phyloP scores from a whole-genome alignment of 805 yeast species.

The Wickerhamiella slavikovae region DNA sequence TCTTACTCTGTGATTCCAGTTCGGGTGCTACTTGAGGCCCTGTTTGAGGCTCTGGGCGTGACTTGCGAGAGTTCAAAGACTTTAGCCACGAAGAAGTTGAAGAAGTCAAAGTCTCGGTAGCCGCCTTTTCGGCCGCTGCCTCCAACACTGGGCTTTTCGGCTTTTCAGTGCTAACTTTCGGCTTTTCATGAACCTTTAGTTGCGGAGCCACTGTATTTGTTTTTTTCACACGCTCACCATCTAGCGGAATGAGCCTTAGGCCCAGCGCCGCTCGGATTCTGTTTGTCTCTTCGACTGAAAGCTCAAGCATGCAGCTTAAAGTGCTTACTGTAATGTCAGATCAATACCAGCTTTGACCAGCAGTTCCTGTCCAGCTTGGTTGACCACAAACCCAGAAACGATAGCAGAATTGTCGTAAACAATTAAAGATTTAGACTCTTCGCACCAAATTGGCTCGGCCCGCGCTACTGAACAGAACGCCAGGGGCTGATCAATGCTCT shows the following conservation, averaged over 20 bases:
- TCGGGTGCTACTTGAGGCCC: no score
- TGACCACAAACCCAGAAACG: conserved; percentile 1
- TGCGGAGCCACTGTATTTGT: no score
- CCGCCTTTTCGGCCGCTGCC: no score
- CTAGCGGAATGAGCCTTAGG: conserved; percentile 1
- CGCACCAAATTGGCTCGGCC: not conserved
- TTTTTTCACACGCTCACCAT: no score
- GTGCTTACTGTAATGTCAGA: not conserved
- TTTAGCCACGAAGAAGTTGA: no score
- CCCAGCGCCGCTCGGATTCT: conserved; percentile 3
- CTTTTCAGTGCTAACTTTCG: no score
- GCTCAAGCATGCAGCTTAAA: not conserved
- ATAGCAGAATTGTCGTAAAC: not conserved
- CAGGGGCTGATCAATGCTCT: conserved; percentile 2
- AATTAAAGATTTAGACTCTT: not conserved
- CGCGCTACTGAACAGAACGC: conserved; percentile 3
- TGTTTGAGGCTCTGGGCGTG: no score
- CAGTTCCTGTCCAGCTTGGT: conserved; percentile 2
- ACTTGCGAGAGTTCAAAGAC: no score
- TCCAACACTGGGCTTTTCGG: no score
- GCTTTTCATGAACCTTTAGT: no score
- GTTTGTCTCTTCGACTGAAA: conserved; percentile 3
- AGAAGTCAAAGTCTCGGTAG: no score
- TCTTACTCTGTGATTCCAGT: no score
- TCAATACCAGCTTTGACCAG: not conserved